phyloP scores from a whole-genome alignment of 2,329 filamentous ascomycete genomes.

The Fusarium miscanthi region DNA sequence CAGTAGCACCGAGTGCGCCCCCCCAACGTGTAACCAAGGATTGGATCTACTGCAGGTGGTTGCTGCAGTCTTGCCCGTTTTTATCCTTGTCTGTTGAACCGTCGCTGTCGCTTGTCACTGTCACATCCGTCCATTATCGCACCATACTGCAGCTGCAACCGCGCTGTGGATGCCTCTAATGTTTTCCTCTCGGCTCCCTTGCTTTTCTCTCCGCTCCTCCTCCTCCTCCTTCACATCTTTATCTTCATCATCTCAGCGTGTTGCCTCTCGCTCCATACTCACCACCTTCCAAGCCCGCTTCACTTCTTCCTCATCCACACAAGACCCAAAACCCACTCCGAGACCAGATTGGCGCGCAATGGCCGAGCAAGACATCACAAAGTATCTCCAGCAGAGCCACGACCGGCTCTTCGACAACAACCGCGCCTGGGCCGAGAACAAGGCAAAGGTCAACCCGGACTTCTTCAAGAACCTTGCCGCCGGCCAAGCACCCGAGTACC shows the following conservation, averaged over 20 bases:
- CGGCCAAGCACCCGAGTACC: conserved; percentile 76
- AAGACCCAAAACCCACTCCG: conserved; percentile 12
- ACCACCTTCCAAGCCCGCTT: conserved; percentile 19
- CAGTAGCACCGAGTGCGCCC: background rate
- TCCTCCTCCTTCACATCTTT: conserved; percentile 20
- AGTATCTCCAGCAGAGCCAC: conserved; percentile 72
- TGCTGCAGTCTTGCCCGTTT: conserved; percentile 10
- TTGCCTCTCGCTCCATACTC: background rate
- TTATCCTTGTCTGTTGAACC: conserved; percentile 5
- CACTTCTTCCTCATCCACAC: conserved; percentile 19
- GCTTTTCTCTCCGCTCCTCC: conserved; percentile 24
- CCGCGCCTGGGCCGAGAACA: conserved; percentile 71
- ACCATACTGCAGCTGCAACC: conserved; percentile 7
- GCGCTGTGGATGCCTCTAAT: conserved; percentile 36
- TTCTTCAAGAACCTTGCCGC: conserved; percentile 73
- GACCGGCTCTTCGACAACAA: conserved; percentile 77
- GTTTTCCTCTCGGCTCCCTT: conserved; percentile 40
- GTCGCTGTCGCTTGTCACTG: background rate
- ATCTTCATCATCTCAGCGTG: conserved; percentile 4
- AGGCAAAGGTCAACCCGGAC: conserved; percentile 67
- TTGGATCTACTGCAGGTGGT: conserved; percentile 24
- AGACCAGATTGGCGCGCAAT: conserved; percentile 44
- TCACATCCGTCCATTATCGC: conserved; percentile 25
- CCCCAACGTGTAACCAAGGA: conserved; percentile 15
- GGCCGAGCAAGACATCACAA: conserved; percentile 57